Evolutionary conservation across 116 monocot genomes (phyloP), one percentile per base, ranked within the genome.

Genomic region (Trichopus zeylanicus): DNA sequence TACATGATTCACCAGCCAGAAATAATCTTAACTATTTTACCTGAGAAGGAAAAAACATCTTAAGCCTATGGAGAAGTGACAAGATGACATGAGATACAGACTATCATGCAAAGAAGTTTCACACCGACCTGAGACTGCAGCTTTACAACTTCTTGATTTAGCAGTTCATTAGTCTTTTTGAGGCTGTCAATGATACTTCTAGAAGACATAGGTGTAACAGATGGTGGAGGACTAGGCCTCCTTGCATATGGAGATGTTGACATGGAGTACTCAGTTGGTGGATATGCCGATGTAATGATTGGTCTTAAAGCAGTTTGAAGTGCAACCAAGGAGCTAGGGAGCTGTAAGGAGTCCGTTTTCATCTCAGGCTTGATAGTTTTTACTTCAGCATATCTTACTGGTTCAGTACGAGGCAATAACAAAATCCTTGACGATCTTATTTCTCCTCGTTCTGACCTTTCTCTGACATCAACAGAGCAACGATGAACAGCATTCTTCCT

Each of bases 81-180:
- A 31, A 32, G 29, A 28, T 1, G 15, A 4, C 29, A 65, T 18
- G 20, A 23, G 46, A 3, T 53, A 8, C 3, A 23, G 3, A 51
- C 28, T 25, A 23, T 27, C 23, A 10, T 4, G 4, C 3, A 13
- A 7, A 16, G 5, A 56, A 20, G 3, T 19, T 8, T 7, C 7
- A 22, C 23, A 3, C 25, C 10, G 80, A 94, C 93, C 88, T 88
- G 84, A 19, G 66, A 55, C 25, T 72, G 72, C 49, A 93, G 73
- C 65, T 72, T 81, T 32, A 75, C 65, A 59, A 93, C 70, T 79
- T 93, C 88, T 49, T 81, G 82, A 32, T 77, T 89, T 60, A 93
- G 68, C 33, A 78, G 39, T 19, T 89, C 82, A 62, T 88, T 93
- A 49, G 79, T 70, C 58, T 74, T 82, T 63, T 77, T 84, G 53